phyloP scores from a whole-genome alignment of 2,329 filamentous ascomycete genomes.

The Capronia americana region DNA sequence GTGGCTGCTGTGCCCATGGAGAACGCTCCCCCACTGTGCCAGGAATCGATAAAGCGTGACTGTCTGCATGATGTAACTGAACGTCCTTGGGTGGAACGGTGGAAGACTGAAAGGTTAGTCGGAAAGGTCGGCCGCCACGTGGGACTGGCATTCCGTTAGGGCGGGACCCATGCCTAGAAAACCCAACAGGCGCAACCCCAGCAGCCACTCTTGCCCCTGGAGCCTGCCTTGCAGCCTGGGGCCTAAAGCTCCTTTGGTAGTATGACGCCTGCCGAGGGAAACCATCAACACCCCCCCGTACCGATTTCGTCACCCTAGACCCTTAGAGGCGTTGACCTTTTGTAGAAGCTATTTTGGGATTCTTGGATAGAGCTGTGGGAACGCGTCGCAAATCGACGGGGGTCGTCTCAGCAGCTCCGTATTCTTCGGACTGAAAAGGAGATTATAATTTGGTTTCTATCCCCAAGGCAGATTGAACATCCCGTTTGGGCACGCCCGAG shows the following conservation, averaged over 20 bases:
- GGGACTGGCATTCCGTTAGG: not conserved
- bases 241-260: not conserved
- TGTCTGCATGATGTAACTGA: slow-evolving; percentile 2
- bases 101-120: not conserved
- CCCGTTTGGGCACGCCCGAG: not conserved
- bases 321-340: not conserved
- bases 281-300: not conserved
- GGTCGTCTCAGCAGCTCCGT: not conserved
- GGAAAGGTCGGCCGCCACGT: slow-evolving; percentile 1
- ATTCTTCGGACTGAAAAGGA: not conserved
- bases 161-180: not conserved
- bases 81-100: not conserved
- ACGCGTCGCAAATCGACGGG: not conserved
- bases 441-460: not conserved
- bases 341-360: not conserved
- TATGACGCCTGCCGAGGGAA: slow-evolving; percentile 17
- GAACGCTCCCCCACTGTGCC: not conserved
- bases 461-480: not conserved
- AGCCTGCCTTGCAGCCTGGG: not conserved
- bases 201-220: slow-evolving; percentile 6
- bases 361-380: not conserved
- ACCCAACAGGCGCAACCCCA: not conserved
- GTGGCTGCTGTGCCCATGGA: not conserved
- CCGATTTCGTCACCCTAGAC: slow-evolving; percentile 12
- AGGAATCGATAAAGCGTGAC: not conserved